phyloP scores from a whole-genome alignment of 2,329 filamentous ascomycete species.

The Beauveria scarabaeidicola region DNA sequence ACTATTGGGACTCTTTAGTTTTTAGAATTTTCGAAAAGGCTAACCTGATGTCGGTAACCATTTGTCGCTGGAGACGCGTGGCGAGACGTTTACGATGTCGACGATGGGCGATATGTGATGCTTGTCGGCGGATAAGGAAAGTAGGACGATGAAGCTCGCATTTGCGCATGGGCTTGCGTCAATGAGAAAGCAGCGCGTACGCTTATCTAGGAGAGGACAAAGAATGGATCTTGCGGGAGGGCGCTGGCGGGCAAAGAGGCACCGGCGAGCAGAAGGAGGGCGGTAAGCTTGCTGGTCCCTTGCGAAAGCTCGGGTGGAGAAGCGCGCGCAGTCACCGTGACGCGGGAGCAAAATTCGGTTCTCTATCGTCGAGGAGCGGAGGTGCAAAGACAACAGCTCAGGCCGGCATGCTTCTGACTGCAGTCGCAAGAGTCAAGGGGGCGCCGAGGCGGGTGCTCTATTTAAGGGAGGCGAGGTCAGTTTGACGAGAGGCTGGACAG shows the following conservation, averaged over 20 bases:
- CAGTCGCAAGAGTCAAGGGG: neutral
- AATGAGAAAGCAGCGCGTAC: slow-evolving; percentile 16
- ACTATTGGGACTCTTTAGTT: slow-evolving; percentile 9
- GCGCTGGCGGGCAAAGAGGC: neutral
- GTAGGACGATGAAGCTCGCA: slow-evolving; percentile 26
- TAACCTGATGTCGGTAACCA: slow-evolving; percentile 16
- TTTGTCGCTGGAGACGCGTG: slow-evolving; percentile 16
- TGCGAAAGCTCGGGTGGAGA: slow-evolving; percentile 6
- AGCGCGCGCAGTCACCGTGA: neutral
- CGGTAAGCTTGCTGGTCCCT: slow-evolving; percentile 2
- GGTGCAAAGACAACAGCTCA: neutral
- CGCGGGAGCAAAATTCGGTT: neutral
- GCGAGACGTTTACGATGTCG: slow-evolving; percentile 8
- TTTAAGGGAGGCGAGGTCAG: neutral
- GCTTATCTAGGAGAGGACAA: slow-evolving; percentile 23
- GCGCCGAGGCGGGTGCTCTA: neutral
- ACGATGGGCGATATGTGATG: slow-evolving; percentile 13
- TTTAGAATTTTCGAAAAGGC: slow-evolving; percentile 11
- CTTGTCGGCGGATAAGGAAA: slow-evolving; percentile 25
- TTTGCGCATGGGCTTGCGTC: slow-evolving; percentile 30
- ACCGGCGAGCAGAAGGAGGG: neutral
- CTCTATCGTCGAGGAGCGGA: neutral
- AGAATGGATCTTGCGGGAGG: neutral
- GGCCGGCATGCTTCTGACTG: slow-evolving; percentile 1
- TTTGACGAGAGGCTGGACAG: slow-evolving; percentile 4